Percentiles rank a stretch among this genome's conserved stretches.
Conservation (phyloP, 2,329 filamentous ascomycete genomes). For the Aureobasidium leucospermi region DNA sequence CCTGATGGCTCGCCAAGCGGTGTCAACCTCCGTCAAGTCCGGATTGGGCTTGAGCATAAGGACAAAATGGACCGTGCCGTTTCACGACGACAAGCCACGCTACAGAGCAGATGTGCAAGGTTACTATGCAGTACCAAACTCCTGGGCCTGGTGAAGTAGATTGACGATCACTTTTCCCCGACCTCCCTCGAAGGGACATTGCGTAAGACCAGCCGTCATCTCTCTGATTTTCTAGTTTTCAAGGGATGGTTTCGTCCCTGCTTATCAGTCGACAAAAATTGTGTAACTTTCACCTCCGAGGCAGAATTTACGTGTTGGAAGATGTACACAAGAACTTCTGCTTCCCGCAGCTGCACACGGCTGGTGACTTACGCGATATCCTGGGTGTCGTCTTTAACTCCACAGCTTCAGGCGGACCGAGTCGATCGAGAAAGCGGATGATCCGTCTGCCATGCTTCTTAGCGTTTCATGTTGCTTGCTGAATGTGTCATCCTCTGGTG, state of each 20-base stretch:
- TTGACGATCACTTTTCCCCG: conserved; percentile 6
- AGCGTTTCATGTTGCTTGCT: conserved; percentile 13
- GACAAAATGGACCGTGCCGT: conserved; percentile 4
- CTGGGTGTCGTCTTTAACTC: neutral
- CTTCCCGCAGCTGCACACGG: neutral
- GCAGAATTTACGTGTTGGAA: conserved; percentile 4
- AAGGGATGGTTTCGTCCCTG: conserved; percentile 3
- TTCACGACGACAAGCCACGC: conserved; percentile 1
- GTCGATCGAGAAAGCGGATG: conserved; percentile 9
- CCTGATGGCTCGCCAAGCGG: neutral
- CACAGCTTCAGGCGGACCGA: conserved; percentile 11
- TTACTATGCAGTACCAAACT: conserved; percentile 6
- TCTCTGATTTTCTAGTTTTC: neutral
- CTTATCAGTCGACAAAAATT: neutral
- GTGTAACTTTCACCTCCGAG: conserved; percentile 10
- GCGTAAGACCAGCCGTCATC: neutral
- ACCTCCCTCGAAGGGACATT: neutral
- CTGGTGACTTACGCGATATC: conserved; percentile 7
- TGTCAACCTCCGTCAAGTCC: conserved; percentile 6
- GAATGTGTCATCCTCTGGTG: conserved; percentile 7
- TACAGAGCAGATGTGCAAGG: conserved; percentile 6
- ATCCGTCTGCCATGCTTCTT: conserved; percentile 10
- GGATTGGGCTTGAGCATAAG: neutral
- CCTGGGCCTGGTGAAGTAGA: neutral
- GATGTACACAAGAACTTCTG: conserved; percentile 1